A percentile compares a stretch with the other conserved stretches of the same genome.
These are phyloP conservation scores for Gastrolobium villosum DNA, from an alignment of 306 rosid genomes.

Conservation along the genomic window DNA sequence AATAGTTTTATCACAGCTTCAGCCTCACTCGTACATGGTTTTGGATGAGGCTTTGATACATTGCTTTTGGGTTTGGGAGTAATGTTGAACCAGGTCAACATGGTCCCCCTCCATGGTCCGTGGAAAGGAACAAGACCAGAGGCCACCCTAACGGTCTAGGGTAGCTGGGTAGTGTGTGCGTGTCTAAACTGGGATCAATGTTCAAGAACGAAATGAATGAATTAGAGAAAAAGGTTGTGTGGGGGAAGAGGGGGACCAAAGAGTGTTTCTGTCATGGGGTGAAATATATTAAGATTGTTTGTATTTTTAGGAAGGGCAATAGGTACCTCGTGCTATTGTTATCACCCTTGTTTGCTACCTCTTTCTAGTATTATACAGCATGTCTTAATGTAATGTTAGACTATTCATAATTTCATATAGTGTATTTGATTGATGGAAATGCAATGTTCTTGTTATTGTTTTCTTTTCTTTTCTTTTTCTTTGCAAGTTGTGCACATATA, in stretches of 20 bases:
- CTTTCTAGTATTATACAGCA: neutral
- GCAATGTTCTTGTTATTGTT: neutral
- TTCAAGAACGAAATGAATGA: neutral
- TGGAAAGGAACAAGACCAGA: constrained; percentile 40
- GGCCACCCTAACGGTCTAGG: constrained; percentile 30
- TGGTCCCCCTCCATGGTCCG: constrained; percentile 54
- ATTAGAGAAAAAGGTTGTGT: neutral
- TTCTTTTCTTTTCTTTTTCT: neutral
- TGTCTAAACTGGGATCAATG: constrained; percentile 27
- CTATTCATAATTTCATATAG: neutral
- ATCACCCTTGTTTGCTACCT: constrained; percentile 32
- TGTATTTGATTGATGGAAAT: constrained; percentile 38
- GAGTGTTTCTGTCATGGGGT: neutral
- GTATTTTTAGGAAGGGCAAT: constrained; percentile 39
- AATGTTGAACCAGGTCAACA: constrained; percentile 48
- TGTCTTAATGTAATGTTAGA: constrained; percentile 21
- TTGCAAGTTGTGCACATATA: neutral
- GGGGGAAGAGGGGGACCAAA: constrained; percentile 45
- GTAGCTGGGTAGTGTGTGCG: neutral
- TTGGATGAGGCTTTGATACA: constrained; percentile 27
- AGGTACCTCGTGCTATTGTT: constrained; percentile 17
- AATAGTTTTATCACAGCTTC: too few species aligned
- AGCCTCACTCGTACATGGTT: constrained; percentile 11
- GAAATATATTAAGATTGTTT: constrained; percentile 35
- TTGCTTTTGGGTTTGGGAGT: constrained; percentile 29